A percentile compares a stretch with the other conserved stretches of the same genome.
These are phyloP conservation scores for Tylopilus rubrobrunneus DNA, from an alignment of 768 basidiomycete species.

Conservation along the genomic window DNA sequence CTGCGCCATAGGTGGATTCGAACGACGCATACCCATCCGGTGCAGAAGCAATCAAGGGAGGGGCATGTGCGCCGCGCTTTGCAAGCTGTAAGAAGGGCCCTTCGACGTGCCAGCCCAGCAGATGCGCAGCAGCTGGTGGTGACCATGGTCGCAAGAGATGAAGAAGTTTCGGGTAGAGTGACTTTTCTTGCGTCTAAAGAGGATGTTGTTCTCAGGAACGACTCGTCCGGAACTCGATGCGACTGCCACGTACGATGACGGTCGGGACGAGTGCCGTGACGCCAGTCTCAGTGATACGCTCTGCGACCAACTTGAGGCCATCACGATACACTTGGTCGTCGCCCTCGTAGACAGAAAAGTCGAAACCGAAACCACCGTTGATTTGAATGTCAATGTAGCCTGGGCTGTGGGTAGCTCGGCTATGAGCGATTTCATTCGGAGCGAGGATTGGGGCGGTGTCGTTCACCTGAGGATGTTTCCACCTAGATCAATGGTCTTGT, in stretches of 20 bases:
- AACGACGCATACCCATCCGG: constrained; percentile 62
- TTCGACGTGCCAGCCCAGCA: constrained; percentile 89
- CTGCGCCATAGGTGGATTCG: constrained; percentile 67
- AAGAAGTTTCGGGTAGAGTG: constrained; percentile 68
- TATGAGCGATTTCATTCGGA: constrained; percentile 8
- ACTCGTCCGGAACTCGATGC: neutral
- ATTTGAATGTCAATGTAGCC: constrained; percentile 87
- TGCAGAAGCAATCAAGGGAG: constrained; percentile 59
- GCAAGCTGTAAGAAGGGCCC: constrained; percentile 81
- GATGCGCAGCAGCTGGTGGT: constrained; percentile 57
- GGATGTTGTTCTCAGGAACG: neutral
- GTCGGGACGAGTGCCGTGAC: constrained; percentile 75
- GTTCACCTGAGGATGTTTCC: constrained; percentile 73
- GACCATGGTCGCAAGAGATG: constrained; percentile 65
- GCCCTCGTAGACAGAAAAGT: constrained; percentile 79
- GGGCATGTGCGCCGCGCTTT: constrained; percentile 84
- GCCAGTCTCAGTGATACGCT: constrained; percentile 80
- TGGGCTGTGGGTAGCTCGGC: constrained; percentile 45
- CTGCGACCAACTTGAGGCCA: constrained; percentile 68
- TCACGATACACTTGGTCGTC: constrained; percentile 63
- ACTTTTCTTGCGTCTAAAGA: constrained; percentile 70
- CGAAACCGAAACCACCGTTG: constrained; percentile 86
- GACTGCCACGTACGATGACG: constrained; percentile 53
- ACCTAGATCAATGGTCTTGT: constrained; percentile 59
- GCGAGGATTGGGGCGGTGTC: neutral